Evolutionary conservation across 805 yeast species (phyloP), one percentile per base, ranked within the genome.

Genomic region (Pichia kluyveri): DNA sequence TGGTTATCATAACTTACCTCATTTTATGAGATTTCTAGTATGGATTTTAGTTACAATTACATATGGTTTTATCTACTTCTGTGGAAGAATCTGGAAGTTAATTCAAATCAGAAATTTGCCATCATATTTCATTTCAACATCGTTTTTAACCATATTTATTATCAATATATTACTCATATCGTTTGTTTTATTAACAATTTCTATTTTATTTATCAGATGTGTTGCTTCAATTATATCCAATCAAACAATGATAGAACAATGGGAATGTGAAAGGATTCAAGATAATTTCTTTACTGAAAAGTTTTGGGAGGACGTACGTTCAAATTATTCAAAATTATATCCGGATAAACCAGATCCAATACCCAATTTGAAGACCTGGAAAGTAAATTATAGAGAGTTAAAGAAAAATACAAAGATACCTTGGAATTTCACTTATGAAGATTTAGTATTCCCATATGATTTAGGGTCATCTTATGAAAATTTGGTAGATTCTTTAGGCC

Each of bases 191-290:
- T 58, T 82, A 32, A 72, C 90, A 0, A 75, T 93, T 2, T 59
- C 72, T 0, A 54, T 85, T 5, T 68, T 93, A 47, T 69, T 80
- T 18, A 42, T 81, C 2, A 72, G 96, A 56, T 82, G 89, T 46
- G 17, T 83, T 2, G 61, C 69, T 38, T 79, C 80, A 58, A 68
- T 79, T 52, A 53, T 75, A 1, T 65, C 70, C 30, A 96, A 96
- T 27, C 82, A 77, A 76, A 82, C 97, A 1, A 95, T 87, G 60
- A 90, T 91, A 46, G 99, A 91, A 66, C 70, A 75, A 2, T 91
- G 99, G 99, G 98, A 91, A 58, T 63, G 71, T 63, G 98, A 93
- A 54, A 73, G 98, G 55, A 70, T 87, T 2, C 88, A 80, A 45
- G 68, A 80, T 4, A 84, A 84, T 53, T 76, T 80, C 49, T 71